These are phyloP conservation scores for Sordariomycetes sp. DNA, from an alignment of 2,329 filamentous ascomycete genomes.

Conservation along the genomic window DNA sequence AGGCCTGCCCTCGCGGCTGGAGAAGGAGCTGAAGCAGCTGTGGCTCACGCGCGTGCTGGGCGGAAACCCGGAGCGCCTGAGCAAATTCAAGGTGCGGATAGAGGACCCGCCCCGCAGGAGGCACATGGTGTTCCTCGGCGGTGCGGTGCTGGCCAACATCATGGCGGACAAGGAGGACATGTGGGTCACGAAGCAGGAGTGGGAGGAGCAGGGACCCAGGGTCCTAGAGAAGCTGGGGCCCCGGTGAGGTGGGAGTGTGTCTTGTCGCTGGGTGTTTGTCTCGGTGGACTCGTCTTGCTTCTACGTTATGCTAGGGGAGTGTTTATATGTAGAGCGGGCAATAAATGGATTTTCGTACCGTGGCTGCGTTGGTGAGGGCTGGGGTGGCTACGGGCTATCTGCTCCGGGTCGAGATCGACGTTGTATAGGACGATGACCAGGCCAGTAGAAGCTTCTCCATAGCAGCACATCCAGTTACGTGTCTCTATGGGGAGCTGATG, in stretches of 20 bases:
- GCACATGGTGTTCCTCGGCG: slow-evolving; percentile 99
- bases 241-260: slow-evolving; percentile 36
- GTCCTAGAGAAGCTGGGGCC: slow-evolving; percentile 88
- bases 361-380: too few species aligned
- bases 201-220: slow-evolving; percentile 80
- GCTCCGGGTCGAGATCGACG: too few species aligned
- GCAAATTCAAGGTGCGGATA: slow-evolving; percentile 99
- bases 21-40: slow-evolving; percentile 97
- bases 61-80: slow-evolving; percentile 84
- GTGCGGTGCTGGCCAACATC: slow-evolving; percentile 92
- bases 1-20: slow-evolving; percentile 80
- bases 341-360: background rate
- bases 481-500: too few species aligned
- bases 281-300: background rate
- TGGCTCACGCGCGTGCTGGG: slow-evolving; percentile 88
- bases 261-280: background rate
- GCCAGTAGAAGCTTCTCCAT: too few species aligned
- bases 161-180: slow-evolving; percentile 98
- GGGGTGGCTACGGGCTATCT: too few species aligned
- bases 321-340: background rate
- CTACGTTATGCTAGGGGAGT: background rate
- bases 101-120: slow-evolving; percentile 90
- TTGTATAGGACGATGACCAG: too few species aligned
- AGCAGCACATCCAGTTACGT: too few species aligned
- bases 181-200: slow-evolving; percentile 97